Base-by-base conservation (phyloP, 345 rosid species). In the Eutrema yunnanense region DNA sequence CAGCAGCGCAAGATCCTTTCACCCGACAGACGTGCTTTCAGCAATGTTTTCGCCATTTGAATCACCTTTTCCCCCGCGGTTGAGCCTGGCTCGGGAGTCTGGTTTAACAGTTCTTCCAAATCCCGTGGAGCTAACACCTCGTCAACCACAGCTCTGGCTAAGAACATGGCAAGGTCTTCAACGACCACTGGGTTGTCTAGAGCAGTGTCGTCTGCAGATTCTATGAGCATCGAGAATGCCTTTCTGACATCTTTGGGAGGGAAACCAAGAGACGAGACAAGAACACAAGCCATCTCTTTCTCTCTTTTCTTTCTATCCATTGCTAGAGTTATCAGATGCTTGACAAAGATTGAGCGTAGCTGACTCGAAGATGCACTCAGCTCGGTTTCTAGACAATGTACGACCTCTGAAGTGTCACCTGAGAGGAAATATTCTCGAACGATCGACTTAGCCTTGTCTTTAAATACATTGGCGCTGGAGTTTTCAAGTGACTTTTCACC, bases 241-340 rank as follows among this genome's bases (percentile, higher is more conserved):
- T 69, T 83, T 34, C 81, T 80, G 6, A 85, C 86, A 70, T 87
- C 94, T 51, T 92, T 94, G 4, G 85, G 68, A 7, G 92, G 92
- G 77, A 89, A 86, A 64, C 78, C 83, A 50, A 92, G 74, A 29
- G 96, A 89, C 41, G 89, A 89, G 10, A 92, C 69, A 48, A 92
- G 74, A 64, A 89, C 86, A 44, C 90, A 92, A 32, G 97, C 94
- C 97, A 89, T 92, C 78, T 89, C 97, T 63, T 88, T 92, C 81
- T 92, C 97, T 73, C 96, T 80, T 42, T 92, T 89, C 80, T 89
- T 92, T 40, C 92, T 68, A 40, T 92, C 97, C 96, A 92, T 92
- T 36, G 96, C 90, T 36, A 89, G 69, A 44, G 92, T 92, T 78
- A 92, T 81, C 61, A 89, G 72, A 73, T 73, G 87, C 79, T 92